phyloP scores from a whole-genome alignment of 2,329 filamentous ascomycete species.

The Botrytis galanthina region DNA sequence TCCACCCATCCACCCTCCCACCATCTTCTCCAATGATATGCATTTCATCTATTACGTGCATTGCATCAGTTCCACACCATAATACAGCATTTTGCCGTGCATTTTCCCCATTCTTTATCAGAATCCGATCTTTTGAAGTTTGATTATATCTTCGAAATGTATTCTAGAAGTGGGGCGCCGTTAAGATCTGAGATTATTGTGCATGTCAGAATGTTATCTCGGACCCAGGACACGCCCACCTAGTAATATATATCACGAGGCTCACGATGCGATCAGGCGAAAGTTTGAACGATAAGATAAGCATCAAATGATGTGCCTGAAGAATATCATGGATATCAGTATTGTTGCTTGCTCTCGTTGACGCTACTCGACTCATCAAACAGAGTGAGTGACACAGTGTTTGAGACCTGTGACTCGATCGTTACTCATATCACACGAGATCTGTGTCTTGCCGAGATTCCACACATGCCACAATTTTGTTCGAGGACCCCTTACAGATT shows the following conservation, averaged over 20 bases:
- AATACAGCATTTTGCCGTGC: not conserved
- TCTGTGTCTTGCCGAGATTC: not conserved
- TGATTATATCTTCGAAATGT: not conserved
- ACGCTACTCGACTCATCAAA: not conserved
- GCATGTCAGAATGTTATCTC: not conserved
- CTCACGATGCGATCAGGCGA: not conserved
- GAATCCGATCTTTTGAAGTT: not conserved
- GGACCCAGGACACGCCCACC: not conserved
- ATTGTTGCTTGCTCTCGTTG: not conserved
- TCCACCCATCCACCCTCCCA: not conserved
- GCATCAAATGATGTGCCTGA: not conserved
- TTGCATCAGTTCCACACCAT: constrained; percentile 13
- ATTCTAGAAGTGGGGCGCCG: not conserved
- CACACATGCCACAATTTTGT: not conserved
- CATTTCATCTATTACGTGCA: constrained; percentile 11
- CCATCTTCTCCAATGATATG: not conserved
- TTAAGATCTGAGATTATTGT: not conserved
- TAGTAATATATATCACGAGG: constrained; percentile 3
- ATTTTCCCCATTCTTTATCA: not conserved
- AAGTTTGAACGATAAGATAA: not conserved
- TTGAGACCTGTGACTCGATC: not conserved
- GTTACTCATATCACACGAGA: constrained; percentile 10
- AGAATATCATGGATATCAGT: not conserved
- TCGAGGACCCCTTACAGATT: not conserved
- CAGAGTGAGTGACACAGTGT: not conserved